These are phyloP conservation scores for Rhipidocladum racemiflorum DNA, from an alignment of 176 grass and related monocot species.

Conservation along the genomic window DNA sequence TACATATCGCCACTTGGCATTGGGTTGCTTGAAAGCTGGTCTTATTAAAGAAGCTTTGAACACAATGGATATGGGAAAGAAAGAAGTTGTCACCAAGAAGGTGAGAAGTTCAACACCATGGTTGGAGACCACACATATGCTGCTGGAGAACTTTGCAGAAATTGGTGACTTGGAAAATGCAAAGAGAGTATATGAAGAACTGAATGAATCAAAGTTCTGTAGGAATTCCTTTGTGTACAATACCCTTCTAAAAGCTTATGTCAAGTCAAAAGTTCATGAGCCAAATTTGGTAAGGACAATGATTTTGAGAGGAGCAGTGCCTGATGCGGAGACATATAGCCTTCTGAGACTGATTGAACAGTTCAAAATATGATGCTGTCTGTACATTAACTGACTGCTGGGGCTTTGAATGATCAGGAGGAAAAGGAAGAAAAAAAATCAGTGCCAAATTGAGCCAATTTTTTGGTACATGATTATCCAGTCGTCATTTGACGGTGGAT, in stretches of 20 bases:
- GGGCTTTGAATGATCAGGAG: constrained; percentile 10
- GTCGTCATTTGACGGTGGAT: not conserved
- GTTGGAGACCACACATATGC: constrained; percentile 84
- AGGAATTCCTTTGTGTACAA: constrained; percentile 85
- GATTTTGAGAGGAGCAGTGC: constrained; percentile 82
- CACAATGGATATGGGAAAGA: constrained; percentile 66
- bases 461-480: not conserved
- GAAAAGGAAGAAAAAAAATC: not conserved
- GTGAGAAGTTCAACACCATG: constrained; percentile 80
- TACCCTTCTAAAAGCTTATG: constrained; percentile 76
- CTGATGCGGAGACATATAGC: constrained; percentile 76
- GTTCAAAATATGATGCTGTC: constrained; percentile 50
- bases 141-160: constrained; percentile 72
- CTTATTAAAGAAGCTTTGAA: constrained; percentile 73
- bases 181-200: constrained; percentile 67
- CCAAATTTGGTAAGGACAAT: constrained; percentile 69
- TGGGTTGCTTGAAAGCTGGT: constrained; percentile 84
- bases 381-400: not conserved
- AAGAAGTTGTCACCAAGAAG: constrained; percentile 52
- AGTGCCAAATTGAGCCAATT: constrained; percentile 9
- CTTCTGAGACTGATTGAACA: constrained; percentile 71
- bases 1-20: constrained; percentile 74
- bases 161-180: constrained; percentile 69
- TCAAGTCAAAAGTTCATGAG: constrained; percentile 76
- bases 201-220: constrained; percentile 85